Evolutionary conservation across 805 yeast species (phyloP).

Genomic region (Yamadazyma takamatsuzukensis): DNA sequence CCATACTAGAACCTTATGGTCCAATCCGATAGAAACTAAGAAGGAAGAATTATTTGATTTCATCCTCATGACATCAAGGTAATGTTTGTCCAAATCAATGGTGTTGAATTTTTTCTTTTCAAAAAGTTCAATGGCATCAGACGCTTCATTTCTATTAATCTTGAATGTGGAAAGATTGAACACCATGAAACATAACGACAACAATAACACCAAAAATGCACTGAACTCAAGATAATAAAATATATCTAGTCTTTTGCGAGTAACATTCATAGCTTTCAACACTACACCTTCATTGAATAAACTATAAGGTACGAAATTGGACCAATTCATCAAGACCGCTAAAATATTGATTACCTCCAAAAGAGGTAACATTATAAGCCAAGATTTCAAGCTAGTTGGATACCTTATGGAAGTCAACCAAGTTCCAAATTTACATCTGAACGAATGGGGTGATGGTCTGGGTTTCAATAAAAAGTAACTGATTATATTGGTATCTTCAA

Average conservation of each 20-base stretch:
- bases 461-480: slow-evolving; percentile 8
- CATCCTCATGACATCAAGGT: slow-evolving; percentile 59
- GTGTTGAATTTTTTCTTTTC: slow-evolving; percentile 24
- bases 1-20: slow-evolving; percentile 71
- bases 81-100: slow-evolving; percentile 45
- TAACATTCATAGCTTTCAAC: slow-evolving; percentile 8
- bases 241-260: slow-evolving; percentile 6
- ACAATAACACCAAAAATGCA: slow-evolving; percentile 47
- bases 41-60: slow-evolving; percentile 62
- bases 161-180: slow-evolving; percentile 17
- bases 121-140: slow-evolving; percentile 12
- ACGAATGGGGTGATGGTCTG: slow-evolving; percentile 14
- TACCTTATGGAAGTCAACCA: slow-evolving; percentile 19
- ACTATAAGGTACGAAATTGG: slow-evolving; percentile 16
- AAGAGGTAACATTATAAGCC: slow-evolving; percentile 23
- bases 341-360: slow-evolving; percentile 14
- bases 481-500: slow-evolving; percentile 6
- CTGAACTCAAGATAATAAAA: slow-evolving; percentile 56
- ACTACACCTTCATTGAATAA: slow-evolving; percentile 4
- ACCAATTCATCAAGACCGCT: slow-evolving; percentile 20
- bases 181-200: slow-evolving; percentile 33
- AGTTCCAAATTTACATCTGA: slow-evolving; percentile 26
- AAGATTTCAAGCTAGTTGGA: slow-evolving; percentile 34
- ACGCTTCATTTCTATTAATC: slow-evolving; percentile 6
- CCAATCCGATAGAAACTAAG: slow-evolving; percentile 68